These are phyloP conservation scores for Ceratobasidium papillatum DNA, from an alignment of 1,284 basidiomycete genomes.

Conservation along the genomic window DNA sequence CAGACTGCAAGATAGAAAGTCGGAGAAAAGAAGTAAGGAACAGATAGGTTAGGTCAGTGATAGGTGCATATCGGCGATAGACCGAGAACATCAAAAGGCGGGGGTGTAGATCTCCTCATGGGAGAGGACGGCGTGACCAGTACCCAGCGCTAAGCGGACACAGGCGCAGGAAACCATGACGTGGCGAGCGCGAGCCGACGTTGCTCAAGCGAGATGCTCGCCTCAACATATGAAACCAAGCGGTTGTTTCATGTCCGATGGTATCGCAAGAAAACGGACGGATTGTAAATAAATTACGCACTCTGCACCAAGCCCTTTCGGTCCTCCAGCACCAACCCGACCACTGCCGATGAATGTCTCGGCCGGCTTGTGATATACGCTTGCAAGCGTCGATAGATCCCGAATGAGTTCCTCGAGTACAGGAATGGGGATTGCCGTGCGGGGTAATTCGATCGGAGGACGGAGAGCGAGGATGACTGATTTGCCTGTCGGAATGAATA, in stretches of 20 bases:
- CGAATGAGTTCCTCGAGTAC: constrained; percentile 93
- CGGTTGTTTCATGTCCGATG: neutral
- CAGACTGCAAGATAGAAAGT: constrained; percentile 35
- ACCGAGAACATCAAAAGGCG: neutral
- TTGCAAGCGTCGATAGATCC: constrained; percentile 87
- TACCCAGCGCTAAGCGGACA: neutral
- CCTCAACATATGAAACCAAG: constrained; percentile 3
- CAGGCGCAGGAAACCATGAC: neutral
- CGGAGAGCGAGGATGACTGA: constrained; percentile 88
- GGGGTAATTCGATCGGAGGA: constrained; percentile 92
- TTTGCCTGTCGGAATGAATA: constrained; percentile 35
- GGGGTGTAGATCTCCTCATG: neutral
- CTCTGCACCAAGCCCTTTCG: constrained; percentile 75
- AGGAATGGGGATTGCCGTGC: constrained; percentile 88
- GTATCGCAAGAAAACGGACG: neutral
- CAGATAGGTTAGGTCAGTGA: neutral
- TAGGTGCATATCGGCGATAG: neutral
- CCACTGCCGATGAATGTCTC: constrained; percentile 91
- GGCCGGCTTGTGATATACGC: constrained; percentile 95
- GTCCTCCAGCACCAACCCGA: constrained; percentile 82
- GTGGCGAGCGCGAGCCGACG: neutral
- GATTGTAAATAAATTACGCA: constrained; percentile 53
- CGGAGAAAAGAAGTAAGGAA: neutral
- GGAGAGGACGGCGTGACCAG: neutral
- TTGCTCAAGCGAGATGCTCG: constrained; percentile 11